Conservation (phyloP, 2,329 filamentous ascomycete genomes). For the Exophiala spinifera region DNA sequence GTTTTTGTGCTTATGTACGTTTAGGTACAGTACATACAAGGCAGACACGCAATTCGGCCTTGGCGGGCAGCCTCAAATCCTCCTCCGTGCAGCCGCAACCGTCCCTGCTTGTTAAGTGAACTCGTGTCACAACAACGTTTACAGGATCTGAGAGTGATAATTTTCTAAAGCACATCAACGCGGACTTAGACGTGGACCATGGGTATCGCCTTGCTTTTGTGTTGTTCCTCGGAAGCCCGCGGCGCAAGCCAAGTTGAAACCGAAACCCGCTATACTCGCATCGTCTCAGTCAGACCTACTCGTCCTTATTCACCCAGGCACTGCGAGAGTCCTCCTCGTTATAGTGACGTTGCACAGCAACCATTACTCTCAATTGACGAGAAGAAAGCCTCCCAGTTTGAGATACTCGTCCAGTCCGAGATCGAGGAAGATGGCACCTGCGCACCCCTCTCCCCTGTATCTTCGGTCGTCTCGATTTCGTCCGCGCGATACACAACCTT, state of each 20-base stretch:
- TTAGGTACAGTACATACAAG: too few species aligned
- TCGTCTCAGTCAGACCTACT: slow-evolving; percentile 13
- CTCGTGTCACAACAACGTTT: neutral
- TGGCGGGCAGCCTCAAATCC: neutral
- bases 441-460: slow-evolving; percentile 20
- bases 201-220: slow-evolving; percentile 9
- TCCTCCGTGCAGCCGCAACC: neutral
- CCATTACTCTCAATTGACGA: slow-evolving; percentile 15
- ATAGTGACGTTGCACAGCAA: slow-evolving; percentile 13
- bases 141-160: neutral
- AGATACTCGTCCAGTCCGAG: neutral
- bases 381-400: slow-evolving; percentile 12
- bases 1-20: too few species aligned
- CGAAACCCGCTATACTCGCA: slow-evolving; percentile 20
- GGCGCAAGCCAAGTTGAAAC: slow-evolving; percentile 13
- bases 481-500: slow-evolving; percentile 26
- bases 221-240: slow-evolving; percentile 12
- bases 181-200: neutral
- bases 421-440: slow-evolving; percentile 5
- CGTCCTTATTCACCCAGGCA: slow-evolving; percentile 3
- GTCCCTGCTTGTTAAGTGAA: neutral
- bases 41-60: too few species aligned
- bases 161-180: neutral
- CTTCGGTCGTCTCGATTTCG: slow-evolving; percentile 25
- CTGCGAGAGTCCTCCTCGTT: slow-evolving; percentile 19